Conservation (phyloP, 495 filamentous ascomycete species). For the Penicillium diatomitis region DNA sequence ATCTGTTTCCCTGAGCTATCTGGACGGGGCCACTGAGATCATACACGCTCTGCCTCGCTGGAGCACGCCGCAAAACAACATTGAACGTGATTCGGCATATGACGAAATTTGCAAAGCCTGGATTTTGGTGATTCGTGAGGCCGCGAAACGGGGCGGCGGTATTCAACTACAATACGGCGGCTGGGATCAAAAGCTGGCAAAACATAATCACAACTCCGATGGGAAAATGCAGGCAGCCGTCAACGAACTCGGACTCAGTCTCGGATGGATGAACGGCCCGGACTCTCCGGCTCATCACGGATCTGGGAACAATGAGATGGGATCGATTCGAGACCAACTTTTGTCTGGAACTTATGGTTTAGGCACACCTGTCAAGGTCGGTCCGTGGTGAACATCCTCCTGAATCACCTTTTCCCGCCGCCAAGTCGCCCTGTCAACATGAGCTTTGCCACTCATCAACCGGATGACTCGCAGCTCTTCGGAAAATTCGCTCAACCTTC, state of each 20-base stretch:
- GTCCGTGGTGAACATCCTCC: conserved; percentile 48
- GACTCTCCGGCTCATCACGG: conserved; percentile 34
- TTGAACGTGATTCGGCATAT: conserved; percentile 89
- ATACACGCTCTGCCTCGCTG: conserved; percentile 84
- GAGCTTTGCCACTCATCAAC: too few relatives aligned
- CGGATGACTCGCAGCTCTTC: too few relatives aligned
- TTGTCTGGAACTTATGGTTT: conserved; percentile 69
- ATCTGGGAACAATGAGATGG: conserved; percentile 39
- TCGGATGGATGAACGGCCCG: conserved; percentile 66
- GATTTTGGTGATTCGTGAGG: conserved; percentile 85
- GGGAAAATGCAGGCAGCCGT: conserved; percentile 78
- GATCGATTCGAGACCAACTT: conserved; percentile 70
- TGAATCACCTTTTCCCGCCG: too few relatives aligned
- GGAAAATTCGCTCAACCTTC: too few relatives aligned
- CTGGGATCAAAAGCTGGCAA: conserved; percentile 83
- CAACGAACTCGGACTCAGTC: conserved; percentile 58
- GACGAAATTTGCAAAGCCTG: conserved; percentile 92
- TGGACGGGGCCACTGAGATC: conserved; percentile 81
- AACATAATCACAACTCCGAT: conserved; percentile 80
- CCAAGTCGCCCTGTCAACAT: too few relatives aligned
- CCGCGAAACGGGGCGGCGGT: conserved; percentile 81
- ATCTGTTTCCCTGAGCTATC: conserved; percentile 67
- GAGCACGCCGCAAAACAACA: conserved; percentile 74
- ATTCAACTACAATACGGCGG: conserved; percentile 84
- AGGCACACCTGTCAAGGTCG: conserved; percentile 59